Evolutionary conservation across 2,329 filamentous ascomycete species (phyloP).

Genomic region (Fusarium burgessii): DNA sequence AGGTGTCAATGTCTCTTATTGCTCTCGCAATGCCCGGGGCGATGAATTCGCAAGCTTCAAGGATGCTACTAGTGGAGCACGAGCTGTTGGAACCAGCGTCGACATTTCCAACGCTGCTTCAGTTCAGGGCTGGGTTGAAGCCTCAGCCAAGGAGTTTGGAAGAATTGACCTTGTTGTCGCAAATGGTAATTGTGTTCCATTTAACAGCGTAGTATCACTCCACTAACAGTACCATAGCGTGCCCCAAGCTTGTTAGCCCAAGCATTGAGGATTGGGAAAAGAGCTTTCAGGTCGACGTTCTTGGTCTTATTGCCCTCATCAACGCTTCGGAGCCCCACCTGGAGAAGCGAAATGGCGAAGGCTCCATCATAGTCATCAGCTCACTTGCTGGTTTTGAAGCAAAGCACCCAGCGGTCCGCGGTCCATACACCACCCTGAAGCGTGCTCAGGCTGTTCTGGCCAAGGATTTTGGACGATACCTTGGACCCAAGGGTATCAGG

Average conservation of each 20-base stretch:
- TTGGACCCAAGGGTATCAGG: slow-evolving; percentile 39
- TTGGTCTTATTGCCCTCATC: slow-evolving; percentile 42
- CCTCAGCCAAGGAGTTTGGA: slow-evolving; percentile 3
- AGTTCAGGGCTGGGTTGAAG: slow-evolving; percentile 7
- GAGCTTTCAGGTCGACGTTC: slow-evolving; percentile 43
- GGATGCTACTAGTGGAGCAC: slow-evolving; percentile 11
- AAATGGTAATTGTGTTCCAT: background rate
- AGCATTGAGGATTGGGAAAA: slow-evolving; percentile 38
- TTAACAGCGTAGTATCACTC: fast-evolving
- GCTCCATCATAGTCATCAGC: slow-evolving; percentile 44
- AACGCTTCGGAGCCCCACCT: slow-evolving; percentile 36
- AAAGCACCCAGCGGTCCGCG: slow-evolving; percentile 6
- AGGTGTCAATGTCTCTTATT: slow-evolving; percentile 47
- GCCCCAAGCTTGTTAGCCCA: slow-evolving; percentile 14
- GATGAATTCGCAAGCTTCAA: slow-evolving; percentile 40
- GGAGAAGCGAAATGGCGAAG: slow-evolving; percentile 24
- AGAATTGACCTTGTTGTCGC: slow-evolving; percentile 18
- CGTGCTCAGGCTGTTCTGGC: slow-evolving; percentile 40
- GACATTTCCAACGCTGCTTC: slow-evolving; percentile 36
- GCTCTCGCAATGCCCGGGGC: slow-evolving; percentile 31
- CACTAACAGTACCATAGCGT: slow-evolving; percentile 4
- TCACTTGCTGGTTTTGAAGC: slow-evolving; percentile 44
- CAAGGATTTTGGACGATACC: slow-evolving; percentile 39
- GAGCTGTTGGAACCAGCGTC: slow-evolving; percentile 36
- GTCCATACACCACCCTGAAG: slow-evolving; percentile 43